Base-by-base conservation (phyloP, 2,329 filamentous ascomycete species). In the Neofusicoccum umdonicola region DNA sequence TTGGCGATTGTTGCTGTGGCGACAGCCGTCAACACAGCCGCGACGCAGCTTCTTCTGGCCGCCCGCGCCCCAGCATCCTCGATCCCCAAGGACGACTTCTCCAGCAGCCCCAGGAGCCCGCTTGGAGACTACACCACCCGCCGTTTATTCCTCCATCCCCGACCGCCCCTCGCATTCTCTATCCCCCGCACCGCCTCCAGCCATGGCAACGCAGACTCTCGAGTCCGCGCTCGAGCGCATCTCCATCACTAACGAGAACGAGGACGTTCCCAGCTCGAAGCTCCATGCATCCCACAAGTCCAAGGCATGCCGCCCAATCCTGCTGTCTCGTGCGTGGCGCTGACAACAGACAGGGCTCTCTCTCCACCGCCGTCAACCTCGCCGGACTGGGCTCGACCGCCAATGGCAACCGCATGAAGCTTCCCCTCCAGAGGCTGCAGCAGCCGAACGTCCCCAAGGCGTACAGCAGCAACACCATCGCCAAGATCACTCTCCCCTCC, bases 161-260 rank as follows among this genome's bases (percentile, higher is more conserved):
- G 22, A 39, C 44, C 12, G 15, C n/a, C 22, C 3, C 19, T 39
- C 37, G 8, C 17, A 11, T 44, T 39, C 17, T 50, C 58, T 27
- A 12, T 17, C 66, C 61, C 12, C 41, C 35, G 15, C n/a, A 47
- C 22, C 42, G 15, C 42, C 19, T 9, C 42, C 42, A 19, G 56
- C 63, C 48, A 85, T 94, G 90, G 87, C 93, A 68, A 86, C 90
- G 66, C 87, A 91, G 71, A 88, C 87, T 60, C 84, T 98, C 52
- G 94, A 97, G 81, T 84, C 90, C 79, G 91, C 91, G 72, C 92
- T 98, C 74, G 93, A 97, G 87, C 89, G 89, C 78, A 87, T 97
- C 80, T 90, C 91, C 19, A 91, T 97, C 67, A 90, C 91, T 71
- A 93, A 97, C 74, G 93, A 97, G 79, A 96, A 94, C 74, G 89